Conservation (phyloP, 176 grass and related monocot genomes). For the Chloris gayana region DNA sequence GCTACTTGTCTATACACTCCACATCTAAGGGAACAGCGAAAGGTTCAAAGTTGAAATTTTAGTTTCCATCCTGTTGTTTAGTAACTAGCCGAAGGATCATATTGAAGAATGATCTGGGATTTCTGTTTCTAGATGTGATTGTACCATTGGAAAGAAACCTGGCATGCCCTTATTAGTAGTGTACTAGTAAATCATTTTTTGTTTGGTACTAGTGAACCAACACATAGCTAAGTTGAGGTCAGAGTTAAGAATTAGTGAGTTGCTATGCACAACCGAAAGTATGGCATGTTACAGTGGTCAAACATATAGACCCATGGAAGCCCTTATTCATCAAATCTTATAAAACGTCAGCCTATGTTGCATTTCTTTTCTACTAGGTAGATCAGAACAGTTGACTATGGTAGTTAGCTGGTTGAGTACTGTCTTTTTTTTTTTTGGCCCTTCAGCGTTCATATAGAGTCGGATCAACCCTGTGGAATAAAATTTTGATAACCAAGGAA, state of each 20-base stretch:
- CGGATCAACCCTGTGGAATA: not conserved
- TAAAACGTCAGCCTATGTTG: not conserved
- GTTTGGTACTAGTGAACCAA: not conserved
- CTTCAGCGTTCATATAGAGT: not conserved
- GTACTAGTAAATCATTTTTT: not conserved
- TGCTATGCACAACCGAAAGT: not conserved
- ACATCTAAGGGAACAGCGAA: not conserved
- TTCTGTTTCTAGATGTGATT: conserved; percentile 5
- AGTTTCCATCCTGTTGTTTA: not conserved
- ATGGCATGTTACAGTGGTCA: not conserved
- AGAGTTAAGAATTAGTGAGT: not conserved
- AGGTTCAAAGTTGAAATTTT: not conserved
- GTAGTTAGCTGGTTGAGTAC: not conserved
- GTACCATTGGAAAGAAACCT: conserved; percentile 1
- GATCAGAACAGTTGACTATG: not conserved
- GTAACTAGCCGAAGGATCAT: not conserved
- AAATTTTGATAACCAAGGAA: not conserved
- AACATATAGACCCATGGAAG: not conserved
- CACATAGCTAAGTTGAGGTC: not conserved
- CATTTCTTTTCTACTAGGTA: not conserved
- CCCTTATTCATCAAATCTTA: not conserved
- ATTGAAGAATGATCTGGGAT: not conserved
- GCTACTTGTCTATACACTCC: not conserved
- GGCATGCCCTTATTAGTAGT: not conserved
- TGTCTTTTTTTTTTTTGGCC: not conserved